Conservation (phyloP, 1,284 basidiomycete species). For the Trichosporon coremiiforme region DNA sequence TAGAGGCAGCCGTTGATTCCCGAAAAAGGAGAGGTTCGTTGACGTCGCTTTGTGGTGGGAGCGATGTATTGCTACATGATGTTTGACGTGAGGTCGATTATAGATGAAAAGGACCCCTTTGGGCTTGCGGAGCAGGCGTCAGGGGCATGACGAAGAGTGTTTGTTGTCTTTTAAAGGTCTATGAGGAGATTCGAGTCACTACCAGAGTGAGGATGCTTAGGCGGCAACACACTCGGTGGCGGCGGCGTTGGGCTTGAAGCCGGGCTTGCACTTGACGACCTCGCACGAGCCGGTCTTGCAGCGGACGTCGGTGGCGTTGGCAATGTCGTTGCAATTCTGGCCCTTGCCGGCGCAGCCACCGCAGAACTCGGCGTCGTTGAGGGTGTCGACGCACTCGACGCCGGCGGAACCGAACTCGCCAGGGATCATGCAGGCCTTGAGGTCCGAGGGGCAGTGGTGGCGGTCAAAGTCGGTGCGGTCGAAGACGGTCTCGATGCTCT, state of each 20-base stretch:
- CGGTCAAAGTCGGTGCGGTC: conserved; percentile 39
- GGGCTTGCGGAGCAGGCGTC: not conserved
- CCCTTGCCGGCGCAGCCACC: conserved; percentile 73
- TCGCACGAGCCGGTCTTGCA: conserved; percentile 65
- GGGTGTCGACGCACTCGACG: conserved; percentile 57
- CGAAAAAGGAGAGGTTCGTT: conserved; percentile 11
- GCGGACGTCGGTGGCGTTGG: conserved; percentile 67
- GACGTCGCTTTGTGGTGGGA: conserved; percentile 8
- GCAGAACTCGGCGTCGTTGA: conserved; percentile 60
- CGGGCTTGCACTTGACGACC: conserved; percentile 66
- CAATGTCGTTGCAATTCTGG: conserved; percentile 68
- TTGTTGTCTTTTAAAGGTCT: not conserved
- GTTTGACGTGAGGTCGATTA: conserved; percentile 17
- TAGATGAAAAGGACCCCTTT: not conserved
- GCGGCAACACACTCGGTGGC: conserved; percentile 59
- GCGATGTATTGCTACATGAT: conserved; percentile 19
- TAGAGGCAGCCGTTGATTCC: not conserved
- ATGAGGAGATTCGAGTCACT: not conserved
- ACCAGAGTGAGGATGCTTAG: conserved; percentile 44
- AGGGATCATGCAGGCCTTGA: conserved; percentile 46
- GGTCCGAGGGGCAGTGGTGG: conserved; percentile 42
- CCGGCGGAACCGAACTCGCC: conserved; percentile 39
- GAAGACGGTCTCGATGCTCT: conserved; percentile 34
- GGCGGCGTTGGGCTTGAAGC: conserved; percentile 63
- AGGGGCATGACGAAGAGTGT: not conserved